These are phyloP conservation scores for Lachancea sp. DNA, from an alignment of 805 yeast genomes.

Conservation along the genomic window DNA sequence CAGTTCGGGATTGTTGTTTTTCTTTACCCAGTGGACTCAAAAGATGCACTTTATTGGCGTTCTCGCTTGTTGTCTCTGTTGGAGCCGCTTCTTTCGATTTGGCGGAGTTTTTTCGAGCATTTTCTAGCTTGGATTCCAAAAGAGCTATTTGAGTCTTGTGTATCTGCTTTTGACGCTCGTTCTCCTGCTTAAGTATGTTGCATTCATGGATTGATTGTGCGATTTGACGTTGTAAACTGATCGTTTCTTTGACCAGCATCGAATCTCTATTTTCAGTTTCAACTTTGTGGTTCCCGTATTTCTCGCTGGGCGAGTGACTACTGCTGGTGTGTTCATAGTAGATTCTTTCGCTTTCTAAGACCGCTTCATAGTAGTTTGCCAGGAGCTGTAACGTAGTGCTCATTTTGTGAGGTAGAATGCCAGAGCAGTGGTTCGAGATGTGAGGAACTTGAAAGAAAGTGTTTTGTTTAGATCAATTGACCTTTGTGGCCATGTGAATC, in stretches of 20 bases:
- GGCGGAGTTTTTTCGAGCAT: constrained; percentile 30
- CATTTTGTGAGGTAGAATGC: constrained; percentile 12
- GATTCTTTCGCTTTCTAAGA: constrained; percentile 24
- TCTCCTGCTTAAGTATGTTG: constrained; percentile 25
- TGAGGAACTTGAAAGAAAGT: not conserved
- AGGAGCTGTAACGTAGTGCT: constrained; percentile 21
- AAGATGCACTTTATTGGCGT: constrained; percentile 14
- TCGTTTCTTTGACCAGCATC: constrained; percentile 28
- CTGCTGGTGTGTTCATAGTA: constrained; percentile 11
- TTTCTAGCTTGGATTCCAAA: constrained; percentile 32
- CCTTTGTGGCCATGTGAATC: too few relatives aligned
- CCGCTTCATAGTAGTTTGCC: constrained; percentile 26
- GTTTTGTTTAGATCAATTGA: too few relatives aligned
- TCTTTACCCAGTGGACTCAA: constrained; percentile 18
- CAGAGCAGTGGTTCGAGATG: not conserved
- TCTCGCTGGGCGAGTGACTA: not conserved
- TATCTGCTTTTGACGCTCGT: constrained; percentile 28
- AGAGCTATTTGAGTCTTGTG: constrained; percentile 32
- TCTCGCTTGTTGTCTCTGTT: constrained; percentile 3
- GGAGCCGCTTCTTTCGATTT: constrained; percentile 12
- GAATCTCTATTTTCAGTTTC: constrained; percentile 3
- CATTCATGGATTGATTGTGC: constrained; percentile 31
- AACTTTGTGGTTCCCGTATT: not conserved
- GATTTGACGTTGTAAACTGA: constrained; percentile 32
- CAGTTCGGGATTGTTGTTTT: not conserved